A percentile compares a stretch with the other conserved stretches of the same genome.
phyloP scores from a whole-genome alignment of 176 grass and related monocot genomes.

The Microstegium vimineum region DNA sequence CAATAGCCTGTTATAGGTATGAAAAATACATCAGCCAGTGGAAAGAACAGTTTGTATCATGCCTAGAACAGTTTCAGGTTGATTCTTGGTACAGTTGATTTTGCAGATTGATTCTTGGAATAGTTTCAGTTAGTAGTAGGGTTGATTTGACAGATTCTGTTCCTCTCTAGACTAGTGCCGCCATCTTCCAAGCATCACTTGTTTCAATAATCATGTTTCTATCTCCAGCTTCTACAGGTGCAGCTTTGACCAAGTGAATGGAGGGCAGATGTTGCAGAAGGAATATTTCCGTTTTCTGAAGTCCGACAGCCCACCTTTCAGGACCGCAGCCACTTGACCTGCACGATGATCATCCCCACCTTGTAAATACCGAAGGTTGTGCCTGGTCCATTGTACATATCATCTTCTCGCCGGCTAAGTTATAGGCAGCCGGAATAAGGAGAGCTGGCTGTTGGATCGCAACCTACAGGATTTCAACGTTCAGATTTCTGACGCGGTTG shows the following conservation, averaged over 20 bases:
- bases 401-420: constrained; percentile 20
- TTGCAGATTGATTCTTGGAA: not conserved
- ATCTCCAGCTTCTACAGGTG: constrained; percentile 82
- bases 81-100: not conserved
- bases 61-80: not conserved
- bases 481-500: constrained; percentile 7
- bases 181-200: not conserved
- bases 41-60: not conserved
- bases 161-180: not conserved
- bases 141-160: not conserved
- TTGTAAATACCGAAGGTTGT: constrained; percentile 47
- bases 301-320: not conserved
- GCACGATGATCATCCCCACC: not conserved
- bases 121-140: not conserved
- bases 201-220: not conserved
- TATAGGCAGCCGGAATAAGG: constrained; percentile 40
- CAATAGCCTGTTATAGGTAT: not conserved
- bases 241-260: constrained; percentile 75
- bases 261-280: constrained; percentile 79
- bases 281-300: constrained; percentile 68
- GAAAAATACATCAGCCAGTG: not conserved
- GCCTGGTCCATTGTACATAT: constrained; percentile 37
- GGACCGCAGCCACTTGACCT: not conserved
- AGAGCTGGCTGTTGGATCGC: constrained; percentile 11
- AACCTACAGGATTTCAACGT: not conserved